Percentiles rank a stretch among this genome's conserved stretches.
Conservation (phyloP, 768 basidiomycete species). For the Inosperma sp. region DNA sequence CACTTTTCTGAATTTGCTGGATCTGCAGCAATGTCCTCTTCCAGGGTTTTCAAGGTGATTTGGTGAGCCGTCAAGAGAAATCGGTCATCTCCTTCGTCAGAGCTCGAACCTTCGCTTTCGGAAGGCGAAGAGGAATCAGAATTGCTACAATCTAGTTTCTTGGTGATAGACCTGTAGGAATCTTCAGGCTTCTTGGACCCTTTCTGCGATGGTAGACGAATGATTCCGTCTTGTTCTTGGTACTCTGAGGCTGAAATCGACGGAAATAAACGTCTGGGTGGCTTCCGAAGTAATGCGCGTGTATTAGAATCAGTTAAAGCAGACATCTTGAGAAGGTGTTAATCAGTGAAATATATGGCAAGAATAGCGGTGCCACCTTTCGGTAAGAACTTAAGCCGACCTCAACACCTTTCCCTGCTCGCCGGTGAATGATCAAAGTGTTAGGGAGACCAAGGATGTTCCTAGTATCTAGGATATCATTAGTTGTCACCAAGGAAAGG, state of each 20-base stretch:
- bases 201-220: conserved; percentile 50
- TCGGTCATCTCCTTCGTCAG: conserved; percentile 34
- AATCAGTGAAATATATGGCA: conserved; percentile 7
- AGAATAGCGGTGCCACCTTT: conserved; percentile 33
- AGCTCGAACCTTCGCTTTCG: conserved; percentile 29
- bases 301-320: conserved; percentile 56
- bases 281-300: conserved; percentile 47
- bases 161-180: conserved; percentile 49
- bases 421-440: conserved; percentile 42
- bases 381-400: conserved; percentile 40
- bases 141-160: conserved; percentile 24
- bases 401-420: conserved; percentile 54
- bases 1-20: conserved; percentile 55
- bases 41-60: conserved; percentile 52
- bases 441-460: conserved; percentile 58
- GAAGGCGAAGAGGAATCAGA: conserved; percentile 33
- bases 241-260: conserved; percentile 40
- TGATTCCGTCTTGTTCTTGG: conserved; percentile 63
- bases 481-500: conserved; percentile 35
- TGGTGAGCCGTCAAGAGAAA: conserved; percentile 51
- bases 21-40: conserved; percentile 46
- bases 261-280: conserved; percentile 45
- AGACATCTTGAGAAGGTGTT: conserved; percentile 33
- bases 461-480: conserved; percentile 55
- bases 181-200: conserved; percentile 28